phyloP scores from a whole-genome alignment of 495 filamentous ascomycete species.

The Terfezia boudieri region DNA sequence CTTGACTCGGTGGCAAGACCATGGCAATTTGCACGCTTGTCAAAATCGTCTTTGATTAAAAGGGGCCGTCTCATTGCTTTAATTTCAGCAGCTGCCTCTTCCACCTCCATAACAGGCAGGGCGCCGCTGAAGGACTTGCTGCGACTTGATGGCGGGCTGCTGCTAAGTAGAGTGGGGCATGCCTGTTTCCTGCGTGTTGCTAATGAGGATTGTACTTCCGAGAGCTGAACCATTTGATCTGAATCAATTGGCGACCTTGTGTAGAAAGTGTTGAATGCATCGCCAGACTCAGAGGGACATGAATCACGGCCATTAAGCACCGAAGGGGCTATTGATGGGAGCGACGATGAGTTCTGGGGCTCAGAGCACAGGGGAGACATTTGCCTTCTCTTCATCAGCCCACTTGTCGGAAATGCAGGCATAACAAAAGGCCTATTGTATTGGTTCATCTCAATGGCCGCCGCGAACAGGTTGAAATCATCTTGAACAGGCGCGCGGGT shows the following conservation, averaged over 20 bases:
- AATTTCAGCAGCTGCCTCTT: not conserved
- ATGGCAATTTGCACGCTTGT: no score
- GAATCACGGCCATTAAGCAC: constrained; percentile 9
- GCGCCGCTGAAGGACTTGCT: not conserved
- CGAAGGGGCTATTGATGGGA: not conserved
- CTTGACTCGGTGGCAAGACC: not conserved
- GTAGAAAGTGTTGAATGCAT: no score
- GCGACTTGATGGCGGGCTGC: not conserved
- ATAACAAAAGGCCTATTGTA: constrained; percentile 14
- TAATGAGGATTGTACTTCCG: not conserved
- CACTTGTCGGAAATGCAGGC: constrained; percentile 9
- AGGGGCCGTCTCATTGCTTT: no score
- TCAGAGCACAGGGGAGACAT: constrained; percentile 4
- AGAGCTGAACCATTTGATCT: not conserved
- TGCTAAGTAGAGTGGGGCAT: not conserved
- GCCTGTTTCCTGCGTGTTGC: not conserved
- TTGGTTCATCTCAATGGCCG: constrained; percentile 12
- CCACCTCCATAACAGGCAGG: not conserved
- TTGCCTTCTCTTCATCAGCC: constrained; percentile 5
- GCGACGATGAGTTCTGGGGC: not conserved
- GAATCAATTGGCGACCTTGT: not conserved
- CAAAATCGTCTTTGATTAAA: no score
- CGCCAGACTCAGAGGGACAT: constrained; percentile 9
- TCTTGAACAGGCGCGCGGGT: constrained; percentile 3
- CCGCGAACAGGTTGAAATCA: constrained; percentile 13